A percentile compares a stretch with the other conserved stretches of the same genome.
Conservation (phyloP, 1,284 basidiomycete species). For the Prillingera fragicola region DNA sequence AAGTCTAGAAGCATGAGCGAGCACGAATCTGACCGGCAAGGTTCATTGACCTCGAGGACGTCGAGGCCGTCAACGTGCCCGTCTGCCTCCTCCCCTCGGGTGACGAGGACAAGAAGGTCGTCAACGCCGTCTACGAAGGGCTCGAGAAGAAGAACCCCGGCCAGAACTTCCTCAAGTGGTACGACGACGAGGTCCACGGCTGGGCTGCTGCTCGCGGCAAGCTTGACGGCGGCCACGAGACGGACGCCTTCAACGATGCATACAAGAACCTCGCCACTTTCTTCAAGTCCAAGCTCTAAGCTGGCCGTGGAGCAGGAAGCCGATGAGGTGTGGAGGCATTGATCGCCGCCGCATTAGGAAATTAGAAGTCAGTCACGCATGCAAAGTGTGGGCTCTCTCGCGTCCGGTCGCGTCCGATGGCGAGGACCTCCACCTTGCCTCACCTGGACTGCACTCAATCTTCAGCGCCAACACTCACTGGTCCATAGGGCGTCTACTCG, state of each 20-base stretch:
- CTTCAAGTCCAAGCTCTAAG: slow-evolving; percentile 17
- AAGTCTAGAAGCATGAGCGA: slow-evolving; percentile 13
- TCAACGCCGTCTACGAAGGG: slow-evolving; percentile 34
- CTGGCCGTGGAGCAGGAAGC: too few relatives aligned
- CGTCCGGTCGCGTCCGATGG: too few relatives aligned
- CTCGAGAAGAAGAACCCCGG: slow-evolving; percentile 41
- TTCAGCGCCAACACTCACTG: too few relatives aligned
- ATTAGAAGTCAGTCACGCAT: too few relatives aligned
- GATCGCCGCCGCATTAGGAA: too few relatives aligned
- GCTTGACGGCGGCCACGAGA: slow-evolving; percentile 24
- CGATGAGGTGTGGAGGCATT: too few relatives aligned
- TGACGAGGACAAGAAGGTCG: slow-evolving; percentile 46
- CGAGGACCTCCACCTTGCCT: too few relatives aligned
- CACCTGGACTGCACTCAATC: too few relatives aligned
- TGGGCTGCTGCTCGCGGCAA: slow-evolving; percentile 48
- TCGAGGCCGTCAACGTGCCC: slow-evolving; percentile 44
- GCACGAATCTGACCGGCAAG: slow-evolving; percentile 14
- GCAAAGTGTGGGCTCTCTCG: too few relatives aligned
- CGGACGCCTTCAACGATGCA: slow-evolving; percentile 24
- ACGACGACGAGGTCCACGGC: slow-evolving; percentile 45
- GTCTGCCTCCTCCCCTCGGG: slow-evolving; percentile 47
- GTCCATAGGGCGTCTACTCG: too few relatives aligned
- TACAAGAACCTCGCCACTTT: slow-evolving; percentile 26
- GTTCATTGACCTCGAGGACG: slow-evolving; percentile 45
- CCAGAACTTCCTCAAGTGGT: slow-evolving; percentile 46